Evolutionary conservation across 495 filamentous ascomycete species (phyloP), one percentile per base, ranked within the genome.

Genomic region (Aspergillus haitiensis): DNA sequence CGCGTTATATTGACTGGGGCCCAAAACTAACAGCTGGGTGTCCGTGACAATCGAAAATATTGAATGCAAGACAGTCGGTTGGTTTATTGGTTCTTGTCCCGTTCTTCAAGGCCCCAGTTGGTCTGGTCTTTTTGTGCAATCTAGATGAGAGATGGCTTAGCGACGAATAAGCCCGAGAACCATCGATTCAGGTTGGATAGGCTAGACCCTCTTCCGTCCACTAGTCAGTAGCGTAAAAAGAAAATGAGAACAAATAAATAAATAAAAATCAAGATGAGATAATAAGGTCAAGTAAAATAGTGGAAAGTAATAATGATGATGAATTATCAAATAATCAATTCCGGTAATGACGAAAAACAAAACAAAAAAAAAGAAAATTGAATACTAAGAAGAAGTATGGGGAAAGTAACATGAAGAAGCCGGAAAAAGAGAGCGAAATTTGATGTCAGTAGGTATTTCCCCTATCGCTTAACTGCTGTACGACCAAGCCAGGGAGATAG

Each of bases 361-460:
- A n/a, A n/a, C n/a, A 36, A 36, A 16, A 9, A 52, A 53, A 37
- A 15, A 53, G 5, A 37, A 2, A 37, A 39, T 15, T 36, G 27
- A 33, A 8, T 16, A 37, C 39, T 11, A 53, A 39, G 27, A 27
- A 18, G 2, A 18, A 47, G 27, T 47, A 47, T 18, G 21, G 21
- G 21, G 7, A 33, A 40, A 40, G 5, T 15, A 54, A n/a, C 34
- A 33, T 32, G 27, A 27, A 18, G 9, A 56, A 52, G 46, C 32
- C 49, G 36, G 55, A 46, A 47, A 36, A 45, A 53, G 55, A 55
- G 56, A 55, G 61, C 58, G 59, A 57, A 55, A 59, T 56, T 49
- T n/a, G 10, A 16, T 10, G 45, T 48, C 45, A 52, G 8, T 52
- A 12, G 1, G 37, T 13, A n/a, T n/a, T 40, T 40, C 37, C 37